Evolutionary conservation across 352 stramenopile species (phyloP), one percentile per base, ranked within the genome.

Genomic region (Phytophthora crassamura): DNA sequence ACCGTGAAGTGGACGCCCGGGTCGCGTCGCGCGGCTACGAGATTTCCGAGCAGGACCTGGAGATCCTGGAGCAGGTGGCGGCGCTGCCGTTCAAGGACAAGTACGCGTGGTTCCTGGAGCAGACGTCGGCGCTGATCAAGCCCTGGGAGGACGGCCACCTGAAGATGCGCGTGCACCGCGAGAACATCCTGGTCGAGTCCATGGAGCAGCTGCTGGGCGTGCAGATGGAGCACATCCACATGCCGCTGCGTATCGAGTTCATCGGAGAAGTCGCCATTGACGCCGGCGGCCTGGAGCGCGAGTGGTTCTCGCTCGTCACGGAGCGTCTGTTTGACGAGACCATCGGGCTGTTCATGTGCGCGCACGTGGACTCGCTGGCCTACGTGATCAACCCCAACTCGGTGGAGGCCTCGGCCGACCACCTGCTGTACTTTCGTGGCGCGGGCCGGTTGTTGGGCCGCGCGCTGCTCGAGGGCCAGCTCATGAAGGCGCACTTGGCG

Each of bases 341-440:
- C 1, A 90, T 93, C 54, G 90, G 89, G 0, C 72, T 97, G 1
- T 98, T 97, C 63, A 90, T 90, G 83, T 91, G 82, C 52, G 82
- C 83, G 4, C 84, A 92, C 70, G 84, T 91, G 9, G 84, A 93
- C 54, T 92, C 86, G 18, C 60, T 91, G 15, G 81, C 81, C 46
- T 95, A 92, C 54, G 82, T 90, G 51, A 91, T 95, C 63, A 93
- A 94, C 70, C 78, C 83, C 12, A 93, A 93, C 70, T 92, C 84
- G 16, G 75, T 90, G 9, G 82, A 94, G 51, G 85, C 85, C 1
- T 92, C 84, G 59, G 94, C 97, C 1, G 88, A 99, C 65, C 97
- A 99, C 71, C 69, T 99, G 59, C 77, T 98, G n/a, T 99, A 99
- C 78, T 99, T 99, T 75, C 93, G 97, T 48, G 98, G 98, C 57